These are phyloP conservation scores for Hypoxylon sp. DNA, from an alignment of 2,329 filamentous ascomycete species.

Conservation along the genomic window DNA sequence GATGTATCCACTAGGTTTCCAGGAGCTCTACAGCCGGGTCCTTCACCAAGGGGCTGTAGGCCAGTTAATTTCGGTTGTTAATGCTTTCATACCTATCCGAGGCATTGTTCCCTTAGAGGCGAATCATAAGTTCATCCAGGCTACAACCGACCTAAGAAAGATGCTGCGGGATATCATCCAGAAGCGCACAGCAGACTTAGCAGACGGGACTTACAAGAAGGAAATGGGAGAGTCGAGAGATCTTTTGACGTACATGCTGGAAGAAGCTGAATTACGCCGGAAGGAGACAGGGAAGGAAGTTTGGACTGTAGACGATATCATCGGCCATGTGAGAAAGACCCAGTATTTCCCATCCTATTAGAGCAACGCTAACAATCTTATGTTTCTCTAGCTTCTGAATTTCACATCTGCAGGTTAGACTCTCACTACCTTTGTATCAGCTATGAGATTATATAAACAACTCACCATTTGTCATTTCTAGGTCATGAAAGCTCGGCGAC, in stretches of 20 bases:
- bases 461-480: constrained; percentile 5
- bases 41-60: constrained; percentile 52
- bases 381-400: constrained; percentile 30
- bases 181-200: constrained; percentile 51
- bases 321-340: constrained; percentile 51
- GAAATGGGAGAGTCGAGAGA: constrained; percentile 46
- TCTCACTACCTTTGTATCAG: constrained; percentile 43
- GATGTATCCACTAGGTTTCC: constrained; percentile 46
- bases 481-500: constrained; percentile 57
- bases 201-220: constrained; percentile 44
- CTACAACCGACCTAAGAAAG: constrained; percentile 54
- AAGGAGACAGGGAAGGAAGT: constrained; percentile 46
- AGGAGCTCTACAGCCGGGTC: constrained; percentile 53
- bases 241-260: constrained; percentile 54
- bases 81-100: constrained; percentile 54
- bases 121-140: constrained; percentile 58
- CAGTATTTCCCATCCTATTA: neutral
- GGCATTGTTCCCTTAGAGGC: constrained; percentile 58
- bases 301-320: constrained; percentile 55
- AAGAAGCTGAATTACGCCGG: constrained; percentile 45
- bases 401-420: constrained; percentile 48
- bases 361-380: constrained; percentile 13
- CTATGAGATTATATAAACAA: neutral
- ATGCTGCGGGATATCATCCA: constrained; percentile 55
- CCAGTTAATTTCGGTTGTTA: constrained; percentile 53